Evolutionary conservation across 164 flowering plant species (phyloP), one percentile per base, ranked within the genome.

Genomic region (Echeveria elegans): DNA sequence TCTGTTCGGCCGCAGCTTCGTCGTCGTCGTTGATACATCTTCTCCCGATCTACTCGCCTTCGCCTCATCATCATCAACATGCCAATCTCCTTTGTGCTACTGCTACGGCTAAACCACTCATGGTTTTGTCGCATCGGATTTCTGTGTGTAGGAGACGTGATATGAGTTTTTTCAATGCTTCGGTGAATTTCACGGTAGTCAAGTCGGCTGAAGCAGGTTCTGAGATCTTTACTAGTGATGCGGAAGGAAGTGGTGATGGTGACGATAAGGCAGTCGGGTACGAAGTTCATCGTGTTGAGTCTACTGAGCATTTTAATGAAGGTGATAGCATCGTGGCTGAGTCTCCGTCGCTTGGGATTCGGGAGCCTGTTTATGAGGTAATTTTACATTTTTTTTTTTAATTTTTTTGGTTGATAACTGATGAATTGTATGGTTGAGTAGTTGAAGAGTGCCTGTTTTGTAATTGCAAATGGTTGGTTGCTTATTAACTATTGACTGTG

Each of bases 341-440:
- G 59, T 66, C 70, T 73, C 63, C 70, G 24, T 76, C 80, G 2
- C 76, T 79, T 23, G 85, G 83, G 21, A 78, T 80, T 66, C 83
- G 83, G 1, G 85, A 82, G 43, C 83, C 82, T 63, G 77, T 82
- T 66, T 82, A 82, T 30, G 85, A 80, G 82, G 85, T 34, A n/a
- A n/a, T n/a, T n/a, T n/a, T n/a, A n/a, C n/a, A n/a, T n/a, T n/a
- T n/a, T n/a, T n/a, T n/a, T n/a, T n/a, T n/a, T n/a, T n/a, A n/a
- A n/a, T n/a, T n/a, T n/a, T n/a, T n/a, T n/a, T n/a, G n/a, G n/a
- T n/a, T n/a, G n/a, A n/a, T n/a, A n/a, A n/a, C n/a, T n/a, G n/a
- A n/a, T n/a, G n/a, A n/a, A n/a, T n/a, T n/a, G n/a, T n/a, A n/a
- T n/a, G n/a, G n/a, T n/a, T n/a, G n/a, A n/a, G n/a, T n/a, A n/a